phyloP scores from a whole-genome alignment of 2,329 filamentous ascomycete species.

The Aspergillus nomiae region DNA sequence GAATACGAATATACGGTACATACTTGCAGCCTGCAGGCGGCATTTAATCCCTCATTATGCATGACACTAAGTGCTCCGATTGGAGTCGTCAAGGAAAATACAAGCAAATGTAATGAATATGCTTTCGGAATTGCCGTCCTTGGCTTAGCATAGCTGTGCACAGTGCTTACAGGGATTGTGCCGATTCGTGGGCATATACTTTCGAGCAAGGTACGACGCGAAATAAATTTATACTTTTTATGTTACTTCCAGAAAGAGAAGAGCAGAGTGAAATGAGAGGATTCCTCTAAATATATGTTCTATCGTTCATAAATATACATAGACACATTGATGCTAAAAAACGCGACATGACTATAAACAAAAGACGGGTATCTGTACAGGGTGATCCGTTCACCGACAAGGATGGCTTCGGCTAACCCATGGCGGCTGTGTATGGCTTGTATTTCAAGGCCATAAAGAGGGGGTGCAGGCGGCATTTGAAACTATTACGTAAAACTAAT shows the following conservation, averaged over 20 bases:
- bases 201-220: neutral
- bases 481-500: conserved; percentile 4
- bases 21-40: no score
- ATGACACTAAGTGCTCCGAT: neutral
- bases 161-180: neutral
- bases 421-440: neutral
- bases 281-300: neutral
- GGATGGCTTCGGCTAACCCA: neutral
- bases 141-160: neutral
- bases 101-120: neutral
- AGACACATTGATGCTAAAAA: conserved; percentile 1
- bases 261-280: neutral
- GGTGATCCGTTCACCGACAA: neutral
- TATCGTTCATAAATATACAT: conserved; percentile 7
- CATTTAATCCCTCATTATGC: neutral
- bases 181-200: neutral
- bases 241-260: neutral
- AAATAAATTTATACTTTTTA: no score
- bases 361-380: conserved; percentile 4
- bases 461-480: neutral
- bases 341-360: neutral
- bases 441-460: neutral
- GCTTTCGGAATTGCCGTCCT: neutral
- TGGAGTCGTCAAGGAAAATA: neutral
- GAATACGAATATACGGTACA: no score